Percentiles rank a stretch among this genome's conserved stretches.
Evolutionary conservation across 2,329 filamentous ascomycete species (phyloP).

Genomic region (Aspergillus sp.): DNA sequence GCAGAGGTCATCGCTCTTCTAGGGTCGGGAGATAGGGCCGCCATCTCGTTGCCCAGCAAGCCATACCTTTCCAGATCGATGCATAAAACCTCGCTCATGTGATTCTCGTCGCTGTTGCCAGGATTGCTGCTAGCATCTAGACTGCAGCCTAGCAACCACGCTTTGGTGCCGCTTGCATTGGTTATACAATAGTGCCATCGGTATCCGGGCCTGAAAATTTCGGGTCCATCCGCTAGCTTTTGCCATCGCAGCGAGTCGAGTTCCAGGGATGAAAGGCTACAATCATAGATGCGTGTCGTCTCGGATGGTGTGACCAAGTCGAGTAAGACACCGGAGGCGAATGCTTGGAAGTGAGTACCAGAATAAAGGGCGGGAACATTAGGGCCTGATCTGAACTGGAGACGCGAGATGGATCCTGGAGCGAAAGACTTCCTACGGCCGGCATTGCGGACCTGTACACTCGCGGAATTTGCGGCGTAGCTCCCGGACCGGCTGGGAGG

Average conservation of each 20-base stretch:
- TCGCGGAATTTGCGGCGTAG: conserved; percentile 76
- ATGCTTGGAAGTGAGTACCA: conserved; percentile 93
- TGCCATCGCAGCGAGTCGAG: conserved; percentile 89
- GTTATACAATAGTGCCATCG: conserved; percentile 98
- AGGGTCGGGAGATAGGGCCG: conserved; percentile 57
- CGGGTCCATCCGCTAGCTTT: conserved; percentile 88
- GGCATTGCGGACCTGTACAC: conserved; percentile 60
- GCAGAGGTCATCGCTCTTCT: conserved; percentile 57
- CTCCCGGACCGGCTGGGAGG: conserved; percentile 45
- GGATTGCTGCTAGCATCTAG: conserved; percentile 72
- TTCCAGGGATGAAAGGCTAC: conserved; percentile 87
- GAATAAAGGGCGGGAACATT: conserved; percentile 86
- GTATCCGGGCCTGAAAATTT: conserved; percentile 90
- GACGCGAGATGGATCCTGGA: conserved; percentile 84
- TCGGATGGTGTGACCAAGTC: conserved; percentile 94
- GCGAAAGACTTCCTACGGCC: conserved; percentile 62
- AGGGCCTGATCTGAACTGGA: conserved; percentile 86
- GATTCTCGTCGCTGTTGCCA: conserved; percentile 79
- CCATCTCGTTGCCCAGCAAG: conserved; percentile 78
- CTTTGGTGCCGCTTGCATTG: conserved; percentile 92
- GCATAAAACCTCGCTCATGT: conserved; percentile 90
- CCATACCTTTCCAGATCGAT: conserved; percentile 92
- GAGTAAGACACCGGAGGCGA: conserved; percentile 87
- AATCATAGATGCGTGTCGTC: conserved; percentile 83
- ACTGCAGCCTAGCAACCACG: conserved; percentile 93